Evolutionary conservation across 1,284 basidiomycete species (phyloP).

Genomic region (Boletus smithii): DNA sequence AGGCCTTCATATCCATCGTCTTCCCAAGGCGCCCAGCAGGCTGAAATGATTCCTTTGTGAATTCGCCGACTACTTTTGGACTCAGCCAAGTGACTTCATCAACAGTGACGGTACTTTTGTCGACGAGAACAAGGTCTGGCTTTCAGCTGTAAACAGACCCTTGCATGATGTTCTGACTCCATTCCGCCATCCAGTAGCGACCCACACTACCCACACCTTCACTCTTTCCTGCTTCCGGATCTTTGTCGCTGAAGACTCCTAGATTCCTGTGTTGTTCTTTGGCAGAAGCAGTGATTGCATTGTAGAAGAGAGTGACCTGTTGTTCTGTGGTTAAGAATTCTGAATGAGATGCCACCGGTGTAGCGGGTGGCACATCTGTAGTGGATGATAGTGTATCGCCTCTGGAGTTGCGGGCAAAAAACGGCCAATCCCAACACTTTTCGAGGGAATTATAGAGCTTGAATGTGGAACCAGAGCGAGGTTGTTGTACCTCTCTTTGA

Average conservation of each 20-base stretch:
- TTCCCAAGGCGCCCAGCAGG: neutral
- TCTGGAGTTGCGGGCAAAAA: neutral
- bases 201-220: too few relatives aligned
- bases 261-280: too few relatives aligned
- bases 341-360: too few relatives aligned
- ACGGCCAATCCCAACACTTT: neutral
- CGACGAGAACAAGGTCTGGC: neutral
- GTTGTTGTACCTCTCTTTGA: too few relatives aligned
- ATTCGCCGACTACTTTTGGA: neutral
- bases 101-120: neutral
- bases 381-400: neutral
- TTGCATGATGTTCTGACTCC: neutral
- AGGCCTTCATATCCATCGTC: constrained; percentile 1
- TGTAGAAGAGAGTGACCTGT: neutral
- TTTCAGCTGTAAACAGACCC: neutral
- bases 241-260: too few relatives aligned
- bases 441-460: neutral
- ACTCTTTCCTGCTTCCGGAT: too few relatives aligned
- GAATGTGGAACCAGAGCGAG: too few relatives aligned
- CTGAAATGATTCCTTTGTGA: neutral
- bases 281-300: neutral
- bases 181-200: constrained; percentile 1
- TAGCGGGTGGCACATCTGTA: neutral
- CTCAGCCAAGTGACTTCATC: neutral
- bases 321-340: neutral